These are phyloP conservation scores for Babesia sp. DNA, from an alignment of 169 alveolate genomes.

Conservation along the genomic window DNA sequence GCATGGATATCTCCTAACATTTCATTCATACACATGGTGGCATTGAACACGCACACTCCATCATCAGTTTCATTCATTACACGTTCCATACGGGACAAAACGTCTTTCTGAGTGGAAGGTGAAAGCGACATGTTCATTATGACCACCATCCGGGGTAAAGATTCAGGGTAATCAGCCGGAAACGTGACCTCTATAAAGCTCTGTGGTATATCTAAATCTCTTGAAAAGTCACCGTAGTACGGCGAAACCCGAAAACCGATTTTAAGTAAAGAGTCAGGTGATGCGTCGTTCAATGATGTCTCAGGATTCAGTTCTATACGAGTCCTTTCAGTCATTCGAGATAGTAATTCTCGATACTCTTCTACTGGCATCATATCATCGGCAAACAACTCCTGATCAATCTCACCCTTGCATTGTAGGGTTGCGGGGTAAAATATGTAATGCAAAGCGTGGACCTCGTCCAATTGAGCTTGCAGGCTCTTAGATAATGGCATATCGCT, in stretches of 20 bases:
- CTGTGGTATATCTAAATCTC: conserved; percentile 2
- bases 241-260: conserved; percentile 44
- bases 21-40: conserved; percentile 32
- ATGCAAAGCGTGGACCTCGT: conserved; percentile 60
- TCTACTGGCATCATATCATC: conserved; percentile 42
- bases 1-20: conserved; percentile 19
- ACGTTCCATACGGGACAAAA: conserved; percentile 1
- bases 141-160: conserved; percentile 32
- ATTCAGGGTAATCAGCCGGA: conserved; percentile 46
- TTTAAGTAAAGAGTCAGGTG: conserved; percentile 24
- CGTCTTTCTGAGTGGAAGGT: not conserved
- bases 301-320: conserved; percentile 34
- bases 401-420: conserved; percentile 21
- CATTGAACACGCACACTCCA: conserved; percentile 45
- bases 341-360: conserved; percentile 23
- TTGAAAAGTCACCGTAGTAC: conserved; percentile 11
- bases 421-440: conserved; percentile 63
- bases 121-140: conserved; percentile 50
- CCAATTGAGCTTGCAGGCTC: conserved; percentile 42
- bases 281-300: not conserved
- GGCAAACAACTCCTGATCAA: conserved; percentile 25
- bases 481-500: not conserved
- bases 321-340: conserved; percentile 14
- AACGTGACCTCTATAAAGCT: conserved; percentile 59
- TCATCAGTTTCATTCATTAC: conserved; percentile 18